Evolutionary conservation across 768 basidiomycete species (phyloP).

Genomic region (Mycena amicta): DNA sequence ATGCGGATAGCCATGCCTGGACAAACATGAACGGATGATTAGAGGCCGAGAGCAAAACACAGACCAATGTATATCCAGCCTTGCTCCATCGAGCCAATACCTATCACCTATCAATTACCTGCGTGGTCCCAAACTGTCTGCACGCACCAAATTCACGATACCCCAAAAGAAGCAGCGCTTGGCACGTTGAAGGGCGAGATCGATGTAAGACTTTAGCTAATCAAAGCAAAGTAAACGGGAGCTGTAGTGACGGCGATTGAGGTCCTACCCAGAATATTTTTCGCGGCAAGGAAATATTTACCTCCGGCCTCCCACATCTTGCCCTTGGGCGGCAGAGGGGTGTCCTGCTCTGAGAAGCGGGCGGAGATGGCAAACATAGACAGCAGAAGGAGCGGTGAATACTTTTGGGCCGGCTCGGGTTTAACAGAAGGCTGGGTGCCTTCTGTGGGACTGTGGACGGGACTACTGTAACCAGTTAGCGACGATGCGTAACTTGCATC

Average conservation of each 20-base stretch:
- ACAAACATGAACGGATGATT: conserved; percentile 8
- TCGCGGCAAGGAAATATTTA: conserved; percentile 63
- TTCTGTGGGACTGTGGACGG: conserved; percentile 29
- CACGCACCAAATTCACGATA: conserved; percentile 90
- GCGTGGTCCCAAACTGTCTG: too few species aligned
- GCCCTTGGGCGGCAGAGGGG: conserved; percentile 47
- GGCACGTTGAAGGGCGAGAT: conserved; percentile 75
- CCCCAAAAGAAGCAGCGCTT: conserved; percentile 77
- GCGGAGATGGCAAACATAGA: conserved; percentile 84
- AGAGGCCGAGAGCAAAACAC: conserved; percentile 4
- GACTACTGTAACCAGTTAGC: conserved; percentile 12
- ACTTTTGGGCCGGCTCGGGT: conserved; percentile 61
- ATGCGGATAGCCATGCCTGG: conserved; percentile 75
- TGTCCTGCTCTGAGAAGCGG: conserved; percentile 60
- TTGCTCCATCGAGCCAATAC: conserved; percentile 80
- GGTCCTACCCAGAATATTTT: conserved; percentile 60
- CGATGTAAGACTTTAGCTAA: conserved; percentile 66
- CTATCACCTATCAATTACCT: too few species aligned
- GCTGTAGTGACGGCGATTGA: not conserved
- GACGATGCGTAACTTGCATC: too few species aligned
- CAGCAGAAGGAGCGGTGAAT: conserved; percentile 71
- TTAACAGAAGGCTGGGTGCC: conserved; percentile 37
- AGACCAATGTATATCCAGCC: conserved; percentile 83
- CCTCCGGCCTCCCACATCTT: conserved; percentile 74
- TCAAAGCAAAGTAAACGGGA: conserved; percentile 11